Conservation (phyloP, 225 moss, liverwort and hornwort genomes). For the Polytrichum commune region DNA sequence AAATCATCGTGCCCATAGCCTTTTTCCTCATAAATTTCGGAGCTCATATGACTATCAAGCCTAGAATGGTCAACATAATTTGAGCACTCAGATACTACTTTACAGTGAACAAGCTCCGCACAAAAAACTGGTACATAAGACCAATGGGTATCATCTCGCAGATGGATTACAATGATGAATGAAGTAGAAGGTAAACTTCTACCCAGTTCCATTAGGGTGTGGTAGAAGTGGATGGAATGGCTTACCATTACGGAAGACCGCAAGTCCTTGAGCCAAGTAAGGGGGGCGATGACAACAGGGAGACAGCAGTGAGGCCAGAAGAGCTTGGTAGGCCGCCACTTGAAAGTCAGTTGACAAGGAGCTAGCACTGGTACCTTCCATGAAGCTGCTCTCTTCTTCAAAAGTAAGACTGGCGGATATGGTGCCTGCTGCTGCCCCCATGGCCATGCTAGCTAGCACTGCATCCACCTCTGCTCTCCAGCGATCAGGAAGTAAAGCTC, state of each 20-base stretch:
- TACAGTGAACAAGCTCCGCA: no score
- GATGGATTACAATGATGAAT: no score
- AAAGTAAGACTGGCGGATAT: constrained; percentile 53
- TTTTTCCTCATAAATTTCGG: no score
- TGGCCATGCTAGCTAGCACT: constrained; percentile 84
- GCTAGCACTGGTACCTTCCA: constrained; percentile 59
- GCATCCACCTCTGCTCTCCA: constrained; percentile 97
- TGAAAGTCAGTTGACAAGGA: constrained; percentile 71
- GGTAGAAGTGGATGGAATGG: background rate
- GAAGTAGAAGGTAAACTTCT: no score
- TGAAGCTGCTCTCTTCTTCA: constrained; percentile 72
- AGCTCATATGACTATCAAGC: no score
- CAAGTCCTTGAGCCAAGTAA: constrained; percentile 87
- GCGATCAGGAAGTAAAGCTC: constrained; percentile 86
- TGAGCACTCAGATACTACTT: no score
- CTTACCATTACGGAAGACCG: constrained; percentile 86
- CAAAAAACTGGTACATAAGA: no score
- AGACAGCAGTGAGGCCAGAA: constrained; percentile 88
- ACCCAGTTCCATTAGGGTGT: no score
- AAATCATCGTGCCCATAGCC: no score
- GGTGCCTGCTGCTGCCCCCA: constrained; percentile 79
- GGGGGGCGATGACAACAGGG: constrained; percentile 98
- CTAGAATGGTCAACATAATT: no score
- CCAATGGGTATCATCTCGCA: no score
- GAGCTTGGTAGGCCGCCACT: constrained; percentile 90